Percentiles rank a stretch among this genome's conserved stretches.
These are phyloP conservation scores for Eragrostis tef DNA, from an alignment of 202 grass and related monocot genomes.

Conservation along the genomic window DNA sequence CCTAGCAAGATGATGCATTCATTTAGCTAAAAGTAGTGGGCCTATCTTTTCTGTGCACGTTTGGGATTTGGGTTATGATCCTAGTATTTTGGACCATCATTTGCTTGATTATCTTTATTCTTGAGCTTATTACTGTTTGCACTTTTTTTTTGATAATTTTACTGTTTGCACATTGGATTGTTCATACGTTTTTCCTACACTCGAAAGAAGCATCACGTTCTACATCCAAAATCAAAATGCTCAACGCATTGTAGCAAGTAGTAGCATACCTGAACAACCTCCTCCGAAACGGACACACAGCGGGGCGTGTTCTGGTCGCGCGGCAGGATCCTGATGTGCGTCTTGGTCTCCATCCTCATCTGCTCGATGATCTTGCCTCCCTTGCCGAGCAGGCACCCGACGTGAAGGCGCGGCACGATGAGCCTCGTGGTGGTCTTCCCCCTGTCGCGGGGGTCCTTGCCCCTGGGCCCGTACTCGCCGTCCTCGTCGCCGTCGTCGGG, in stretches of 20 bases:
- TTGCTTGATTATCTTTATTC: conserved; percentile 6
- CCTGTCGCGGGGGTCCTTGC: conserved; percentile 61
- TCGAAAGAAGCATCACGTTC: not conserved
- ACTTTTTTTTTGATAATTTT: no score
- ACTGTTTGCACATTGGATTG: conserved; percentile 21
- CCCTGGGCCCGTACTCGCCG: conserved; percentile 59
- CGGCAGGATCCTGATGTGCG: conserved; percentile 91
- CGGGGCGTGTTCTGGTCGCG: conserved; percentile 79
- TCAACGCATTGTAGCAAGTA: conserved; percentile 32
- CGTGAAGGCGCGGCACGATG: conserved; percentile 76
- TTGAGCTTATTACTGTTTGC: conserved; percentile 19
- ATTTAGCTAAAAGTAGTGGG: not conserved
- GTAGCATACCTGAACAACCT: conserved; percentile 87
- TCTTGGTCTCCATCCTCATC: conserved; percentile 96
- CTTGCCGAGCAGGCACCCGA: conserved; percentile 86
- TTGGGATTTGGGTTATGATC: conserved; percentile 4
- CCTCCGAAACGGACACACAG: conserved; percentile 79
- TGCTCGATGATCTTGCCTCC: conserved; percentile 97
- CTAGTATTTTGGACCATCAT: not conserved
- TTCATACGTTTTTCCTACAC: not conserved
- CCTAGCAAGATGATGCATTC: not conserved
- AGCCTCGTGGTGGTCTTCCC: conserved; percentile 77
- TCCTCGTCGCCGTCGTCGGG: conserved; percentile 80
- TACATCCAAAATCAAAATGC: not conserved
- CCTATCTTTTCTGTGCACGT: not conserved